phyloP scores from a whole-genome alignment of 2,329 filamentous ascomycete species.

The Cadophora gregata region DNA sequence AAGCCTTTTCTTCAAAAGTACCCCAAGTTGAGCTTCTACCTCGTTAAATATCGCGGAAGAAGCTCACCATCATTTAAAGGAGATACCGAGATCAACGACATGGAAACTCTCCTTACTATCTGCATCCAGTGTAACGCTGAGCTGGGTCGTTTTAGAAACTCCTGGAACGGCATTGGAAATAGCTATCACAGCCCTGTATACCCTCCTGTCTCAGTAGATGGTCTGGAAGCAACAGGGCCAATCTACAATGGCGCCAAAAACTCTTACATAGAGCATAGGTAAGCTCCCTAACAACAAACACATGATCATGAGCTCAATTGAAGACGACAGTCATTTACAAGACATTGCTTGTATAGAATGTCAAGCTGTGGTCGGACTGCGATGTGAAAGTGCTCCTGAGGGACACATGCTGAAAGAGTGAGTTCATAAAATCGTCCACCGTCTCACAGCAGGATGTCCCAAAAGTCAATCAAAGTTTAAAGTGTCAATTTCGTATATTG shows the following conservation, averaged over 20 bases:
- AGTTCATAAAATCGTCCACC: not conserved
- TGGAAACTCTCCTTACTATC: constrained; percentile 38
- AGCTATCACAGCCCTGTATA: constrained; percentile 41
- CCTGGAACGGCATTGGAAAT: constrained; percentile 44
- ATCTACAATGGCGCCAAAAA: constrained; percentile 34
- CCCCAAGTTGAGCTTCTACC: too few species aligned
- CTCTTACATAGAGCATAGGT: constrained; percentile 41
- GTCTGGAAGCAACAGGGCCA: constrained; percentile 37
- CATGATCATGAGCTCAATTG: not conserved
- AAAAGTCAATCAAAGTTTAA: not conserved
- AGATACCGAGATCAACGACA: constrained; percentile 3
- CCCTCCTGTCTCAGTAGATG: constrained; percentile 30
- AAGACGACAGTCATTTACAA: constrained; percentile 37
- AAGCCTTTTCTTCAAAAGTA: too few species aligned
- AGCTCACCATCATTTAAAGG: too few species aligned
- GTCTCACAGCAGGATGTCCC: not conserved
- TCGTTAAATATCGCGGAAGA: too few species aligned
- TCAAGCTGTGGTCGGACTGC: constrained; percentile 36
- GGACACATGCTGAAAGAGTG: constrained; percentile 41
- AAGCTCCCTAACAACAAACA: not conserved
- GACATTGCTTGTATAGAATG: constrained; percentile 42
- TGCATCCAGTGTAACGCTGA: constrained; percentile 41
- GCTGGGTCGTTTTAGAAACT: constrained; percentile 41
- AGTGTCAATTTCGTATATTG: not conserved
- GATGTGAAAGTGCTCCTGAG: constrained; percentile 42